Conservation (phyloP, 2,329 filamentous ascomycete genomes). For the Colletotrichum gloeosporioides region DNA sequence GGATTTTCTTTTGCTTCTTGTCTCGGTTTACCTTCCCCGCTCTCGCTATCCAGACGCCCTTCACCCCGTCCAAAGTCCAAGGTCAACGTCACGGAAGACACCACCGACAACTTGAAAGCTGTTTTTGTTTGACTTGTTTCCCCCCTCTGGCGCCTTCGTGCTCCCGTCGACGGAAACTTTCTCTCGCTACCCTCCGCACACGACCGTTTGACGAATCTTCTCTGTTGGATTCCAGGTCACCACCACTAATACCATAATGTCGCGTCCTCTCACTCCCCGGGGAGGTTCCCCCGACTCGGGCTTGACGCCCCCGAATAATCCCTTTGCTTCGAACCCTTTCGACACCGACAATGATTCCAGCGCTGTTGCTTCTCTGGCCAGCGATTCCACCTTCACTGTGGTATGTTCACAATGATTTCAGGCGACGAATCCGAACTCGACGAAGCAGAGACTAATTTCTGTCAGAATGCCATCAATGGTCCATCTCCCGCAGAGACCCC, state of each 20-base stretch:
- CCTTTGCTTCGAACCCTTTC: conserved; percentile 22
- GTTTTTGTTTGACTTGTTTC: not conserved
- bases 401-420: not conserved
- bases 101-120: not conserved
- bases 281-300: conserved; percentile 1
- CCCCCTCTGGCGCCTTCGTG: not conserved
- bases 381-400: conserved; percentile 24
- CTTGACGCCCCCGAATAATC: conserved; percentile 16
- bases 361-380: conserved; percentile 18
- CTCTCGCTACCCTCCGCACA: not conserved
- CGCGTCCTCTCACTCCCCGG: conserved; percentile 7
- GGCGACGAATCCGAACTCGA: not conserved
- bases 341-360: conserved; percentile 23
- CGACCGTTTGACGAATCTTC: not conserved
- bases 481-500: not conserved
- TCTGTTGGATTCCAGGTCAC: not conserved
- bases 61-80: not conserved
- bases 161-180: not conserved
- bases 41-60: not conserved
- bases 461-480: conserved; percentile 10
- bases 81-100: not conserved
- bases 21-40: not conserved
- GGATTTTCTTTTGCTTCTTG: not conserved
- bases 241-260: conserved; percentile 13
- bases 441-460: not conserved